phyloP scores from a whole-genome alignment of 805 yeast genomes.

The Candida methanosorbosa region DNA sequence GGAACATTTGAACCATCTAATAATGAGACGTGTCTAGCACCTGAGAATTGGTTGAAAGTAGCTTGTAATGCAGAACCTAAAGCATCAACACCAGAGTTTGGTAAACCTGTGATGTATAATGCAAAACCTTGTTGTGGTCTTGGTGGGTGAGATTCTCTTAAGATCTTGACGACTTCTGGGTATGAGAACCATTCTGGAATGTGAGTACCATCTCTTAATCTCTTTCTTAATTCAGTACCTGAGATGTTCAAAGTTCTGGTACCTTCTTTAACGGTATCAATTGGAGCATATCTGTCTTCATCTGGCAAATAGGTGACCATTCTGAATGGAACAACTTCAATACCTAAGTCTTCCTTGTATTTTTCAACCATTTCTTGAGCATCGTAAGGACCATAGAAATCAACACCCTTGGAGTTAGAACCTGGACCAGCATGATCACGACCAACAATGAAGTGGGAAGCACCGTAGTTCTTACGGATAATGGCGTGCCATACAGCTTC shows the following conservation, averaged over 20 bases:
- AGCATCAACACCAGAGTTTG: conserved; percentile 52
- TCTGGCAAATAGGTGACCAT: conserved; percentile 96
- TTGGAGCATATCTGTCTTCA: conserved; percentile 90
- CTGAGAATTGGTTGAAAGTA: conserved; percentile 81
- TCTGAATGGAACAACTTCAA: conserved; percentile 91
- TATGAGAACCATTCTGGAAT: conserved; percentile 97
- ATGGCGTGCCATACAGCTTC: conserved; percentile 99
- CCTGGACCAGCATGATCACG: conserved; percentile 99
- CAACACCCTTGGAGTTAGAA: conserved; percentile 74
- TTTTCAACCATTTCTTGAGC: conserved; percentile 84
- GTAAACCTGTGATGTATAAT: conserved; percentile 51
- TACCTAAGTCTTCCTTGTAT: conserved; percentile 69
- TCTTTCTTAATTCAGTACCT: conserved; percentile 89
- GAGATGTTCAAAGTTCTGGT: conserved; percentile 76
- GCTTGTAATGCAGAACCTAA: conserved; percentile 81
- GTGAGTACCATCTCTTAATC: conserved; percentile 75
- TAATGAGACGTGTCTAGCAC: conserved; percentile 71
- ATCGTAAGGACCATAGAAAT: conserved; percentile 94
- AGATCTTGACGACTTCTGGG: conserved; percentile 88
- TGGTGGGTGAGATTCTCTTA: conserved; percentile 91
- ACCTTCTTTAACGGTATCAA: conserved; percentile 77
- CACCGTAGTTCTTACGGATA: conserved; percentile 93
- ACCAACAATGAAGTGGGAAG: conserved; percentile 94
- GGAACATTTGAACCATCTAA: conserved; percentile 28
- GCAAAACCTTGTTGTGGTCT: conserved; percentile 86